Conservation (phyloP, 1,284 basidiomycete species). For the Anthracocystis panici-leucophaei region DNA sequence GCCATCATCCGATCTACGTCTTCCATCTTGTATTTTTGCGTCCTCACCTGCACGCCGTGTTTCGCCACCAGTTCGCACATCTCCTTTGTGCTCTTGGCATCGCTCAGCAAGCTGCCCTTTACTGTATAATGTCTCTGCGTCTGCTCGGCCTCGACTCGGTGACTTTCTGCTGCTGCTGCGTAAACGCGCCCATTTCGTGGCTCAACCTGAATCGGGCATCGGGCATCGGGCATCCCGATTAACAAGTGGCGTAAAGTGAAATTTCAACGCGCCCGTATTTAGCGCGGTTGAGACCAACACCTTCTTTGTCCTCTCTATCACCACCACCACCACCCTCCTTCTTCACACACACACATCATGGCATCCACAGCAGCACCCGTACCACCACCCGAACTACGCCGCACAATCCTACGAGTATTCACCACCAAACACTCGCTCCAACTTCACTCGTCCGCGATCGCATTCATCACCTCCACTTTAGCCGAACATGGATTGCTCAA, state of each 20-base stretch:
- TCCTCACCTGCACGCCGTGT: conserved; percentile 42
- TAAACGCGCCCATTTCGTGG: too few species aligned
- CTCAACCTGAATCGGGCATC: too few species aligned
- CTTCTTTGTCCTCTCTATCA: background rate
- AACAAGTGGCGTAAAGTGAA: too few species aligned
- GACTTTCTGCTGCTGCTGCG: too few species aligned
- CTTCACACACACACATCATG: background rate
- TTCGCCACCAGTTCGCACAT: conserved; percentile 55
- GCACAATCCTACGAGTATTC: conserved; percentile 60
- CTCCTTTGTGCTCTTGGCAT: conserved; percentile 40
- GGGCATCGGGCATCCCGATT: too few species aligned
- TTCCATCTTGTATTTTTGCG: conserved; percentile 44
- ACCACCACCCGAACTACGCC: conserved; percentile 60
- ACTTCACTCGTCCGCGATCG: conserved; percentile 65
- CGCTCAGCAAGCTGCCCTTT: conserved; percentile 48
- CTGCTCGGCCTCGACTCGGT: too few species aligned
- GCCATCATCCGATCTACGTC: conserved; percentile 42
- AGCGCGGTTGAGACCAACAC: conserved; percentile 22
- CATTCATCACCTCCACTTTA: conserved; percentile 62
- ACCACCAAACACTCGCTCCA: conserved; percentile 65
- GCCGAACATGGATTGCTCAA: conserved; percentile 59
- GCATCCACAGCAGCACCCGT: background rate
- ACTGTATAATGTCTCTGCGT: conserved; percentile 55
- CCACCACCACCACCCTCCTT: background rate
- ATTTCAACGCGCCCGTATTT: too few species aligned